A percentile compares a stretch with the other conserved stretches of the same genome.
Evolutionary conservation across 768 basidiomycete genomes (phyloP).

Genomic region (Boletus edulis): DNA sequence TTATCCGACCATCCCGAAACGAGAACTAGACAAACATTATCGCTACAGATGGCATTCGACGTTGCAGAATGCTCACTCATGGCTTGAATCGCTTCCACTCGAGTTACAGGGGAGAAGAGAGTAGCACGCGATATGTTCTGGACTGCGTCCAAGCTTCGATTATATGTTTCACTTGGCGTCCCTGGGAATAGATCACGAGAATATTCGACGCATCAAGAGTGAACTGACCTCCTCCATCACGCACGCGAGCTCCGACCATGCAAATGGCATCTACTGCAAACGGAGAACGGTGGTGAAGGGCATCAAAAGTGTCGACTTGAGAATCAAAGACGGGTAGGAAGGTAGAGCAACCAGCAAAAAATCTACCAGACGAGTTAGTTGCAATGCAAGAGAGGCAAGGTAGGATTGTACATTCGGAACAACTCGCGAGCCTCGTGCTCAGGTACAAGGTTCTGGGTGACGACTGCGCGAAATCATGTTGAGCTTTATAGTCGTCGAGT

Average conservation of each 20-base stretch:
- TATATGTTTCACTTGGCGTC: conserved; percentile 69
- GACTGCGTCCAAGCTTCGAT: conserved; percentile 78
- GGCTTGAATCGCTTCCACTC: conserved; percentile 87
- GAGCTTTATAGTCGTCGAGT: neutral
- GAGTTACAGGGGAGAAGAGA: conserved; percentile 80
- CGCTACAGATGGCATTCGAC: neutral
- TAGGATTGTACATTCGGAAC: conserved; percentile 64
- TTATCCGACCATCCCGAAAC: conserved; percentile 95
- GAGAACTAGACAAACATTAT: conserved; percentile 51
- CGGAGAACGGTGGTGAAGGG: conserved; percentile 83
- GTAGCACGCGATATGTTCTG: conserved; percentile 82
- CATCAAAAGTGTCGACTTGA: conserved; percentile 80
- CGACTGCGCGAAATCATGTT: conserved; percentile 46
- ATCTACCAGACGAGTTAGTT: conserved; percentile 45
- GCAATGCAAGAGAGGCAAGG: conserved; percentile 6
- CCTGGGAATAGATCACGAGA: conserved; percentile 40
- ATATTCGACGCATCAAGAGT: neutral
- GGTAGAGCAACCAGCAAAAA: conserved; percentile 90
- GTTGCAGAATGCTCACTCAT: conserved; percentile 64
- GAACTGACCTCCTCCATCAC: conserved; percentile 80
- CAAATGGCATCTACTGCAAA: conserved; percentile 93
- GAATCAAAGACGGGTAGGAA: conserved; percentile 88
- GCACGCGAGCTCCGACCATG: conserved; percentile 88
- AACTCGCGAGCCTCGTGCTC: conserved; percentile 84
- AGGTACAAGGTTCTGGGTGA: conserved; percentile 77